Percentiles rank a stretch among this genome's conserved stretches.
Conservation (phyloP, 345 rosid genomes). For the Salix udensis region DNA sequence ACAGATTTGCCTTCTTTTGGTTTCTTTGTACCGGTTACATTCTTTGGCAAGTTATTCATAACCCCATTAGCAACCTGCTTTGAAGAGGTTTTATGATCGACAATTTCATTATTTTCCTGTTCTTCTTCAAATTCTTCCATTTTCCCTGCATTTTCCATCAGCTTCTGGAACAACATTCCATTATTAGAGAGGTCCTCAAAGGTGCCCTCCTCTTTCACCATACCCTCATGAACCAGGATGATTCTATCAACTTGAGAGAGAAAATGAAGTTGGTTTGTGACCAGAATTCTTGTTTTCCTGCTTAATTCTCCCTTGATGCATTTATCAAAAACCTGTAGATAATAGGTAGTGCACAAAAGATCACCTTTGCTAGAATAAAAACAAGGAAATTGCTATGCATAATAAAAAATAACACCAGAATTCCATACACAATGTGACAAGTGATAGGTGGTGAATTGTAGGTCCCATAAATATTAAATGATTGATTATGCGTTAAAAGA, state of each 20-base stretch:
- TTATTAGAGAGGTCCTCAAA: conserved; percentile 73
- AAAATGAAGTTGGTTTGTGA: conserved; percentile 97
- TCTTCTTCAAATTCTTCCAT: conserved; percentile 88
- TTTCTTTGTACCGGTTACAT: conserved; percentile 37
- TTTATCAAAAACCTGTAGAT: conserved; percentile 82
- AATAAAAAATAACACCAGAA: not conserved
- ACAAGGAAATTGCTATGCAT: too few species aligned
- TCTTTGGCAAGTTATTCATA: conserved; percentile 36
- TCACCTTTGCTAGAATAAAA: not conserved
- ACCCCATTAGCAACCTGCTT: conserved; percentile 56
- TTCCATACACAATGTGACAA: too few species aligned
- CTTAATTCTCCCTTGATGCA: conserved; percentile 80
- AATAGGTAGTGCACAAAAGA: conserved; percentile 6
- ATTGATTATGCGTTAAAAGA: too few species aligned
- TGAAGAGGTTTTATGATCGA: conserved; percentile 40
- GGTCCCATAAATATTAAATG: too few species aligned
- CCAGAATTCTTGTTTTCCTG: conserved; percentile 90
- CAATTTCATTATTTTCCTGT: conserved; percentile 45
- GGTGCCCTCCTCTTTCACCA: conserved; percentile 90
- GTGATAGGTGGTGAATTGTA: too few species aligned
- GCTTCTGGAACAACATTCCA: conserved; percentile 74
- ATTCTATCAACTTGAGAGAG: conserved; percentile 95
- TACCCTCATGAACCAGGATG: conserved; percentile 86
- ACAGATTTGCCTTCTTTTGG: conserved; percentile 70
- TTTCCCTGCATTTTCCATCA: conserved; percentile 99